Evolutionary conservation across 345 rosid species (phyloP).

Genomic region (Salix brachista): DNA sequence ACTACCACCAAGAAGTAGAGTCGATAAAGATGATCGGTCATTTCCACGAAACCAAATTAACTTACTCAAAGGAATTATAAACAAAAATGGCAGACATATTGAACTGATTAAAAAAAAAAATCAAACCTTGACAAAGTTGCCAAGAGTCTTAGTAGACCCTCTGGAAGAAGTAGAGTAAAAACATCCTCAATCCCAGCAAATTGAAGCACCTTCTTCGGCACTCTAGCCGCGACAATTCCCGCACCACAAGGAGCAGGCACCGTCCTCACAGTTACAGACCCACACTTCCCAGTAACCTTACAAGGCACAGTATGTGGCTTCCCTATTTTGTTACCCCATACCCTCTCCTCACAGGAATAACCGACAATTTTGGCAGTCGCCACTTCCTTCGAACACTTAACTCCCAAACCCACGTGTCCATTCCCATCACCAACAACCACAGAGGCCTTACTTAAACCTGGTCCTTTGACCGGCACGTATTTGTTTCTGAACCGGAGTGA

Average conservation of each 20-base stretch:
- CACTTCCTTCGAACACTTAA: conserved; percentile 64
- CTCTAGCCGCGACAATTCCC: conserved; percentile 78
- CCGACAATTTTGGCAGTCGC: conserved; percentile 70
- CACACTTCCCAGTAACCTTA: conserved; percentile 73
- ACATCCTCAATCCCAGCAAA: conserved; percentile 81
- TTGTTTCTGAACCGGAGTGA: conserved; percentile 89
- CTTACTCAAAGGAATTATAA: background rate
- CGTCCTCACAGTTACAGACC: conserved; percentile 67
- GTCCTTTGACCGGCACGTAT: conserved; percentile 74
- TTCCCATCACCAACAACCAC: conserved; percentile 61
- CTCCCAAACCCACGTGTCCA: conserved; percentile 68
- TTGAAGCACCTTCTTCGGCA: conserved; percentile 82
- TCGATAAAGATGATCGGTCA: too few species aligned
- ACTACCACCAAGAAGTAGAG: too few species aligned
- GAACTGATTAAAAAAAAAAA: background rate
- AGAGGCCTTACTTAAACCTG: conserved; percentile 55
- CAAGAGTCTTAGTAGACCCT: conserved; percentile 76
- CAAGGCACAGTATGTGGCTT: conserved; percentile 65
- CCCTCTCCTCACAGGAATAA: conserved; percentile 63
- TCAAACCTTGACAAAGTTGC: conserved; percentile 71
- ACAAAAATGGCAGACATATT: background rate
- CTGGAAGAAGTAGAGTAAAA: conserved; percentile 74
- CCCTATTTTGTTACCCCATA: conserved; percentile 81
- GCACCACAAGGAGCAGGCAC: conserved; percentile 80
- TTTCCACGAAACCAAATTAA: background rate